Base-by-base conservation (phyloP, 2,329 filamentous ascomycete genomes). In the Sarocladium brachiariae region DNA sequence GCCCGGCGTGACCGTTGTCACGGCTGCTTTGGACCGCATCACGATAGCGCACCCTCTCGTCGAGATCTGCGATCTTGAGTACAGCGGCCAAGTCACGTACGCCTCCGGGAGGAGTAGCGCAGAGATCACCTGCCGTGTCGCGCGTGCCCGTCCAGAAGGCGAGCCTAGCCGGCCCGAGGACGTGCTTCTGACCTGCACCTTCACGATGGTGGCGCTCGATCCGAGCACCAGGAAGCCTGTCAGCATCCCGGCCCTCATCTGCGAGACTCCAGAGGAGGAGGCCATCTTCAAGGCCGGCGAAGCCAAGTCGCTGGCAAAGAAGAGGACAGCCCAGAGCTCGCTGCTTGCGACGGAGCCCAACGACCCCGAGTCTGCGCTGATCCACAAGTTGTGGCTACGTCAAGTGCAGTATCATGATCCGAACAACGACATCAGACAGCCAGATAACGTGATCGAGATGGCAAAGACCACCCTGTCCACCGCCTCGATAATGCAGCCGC, bases 11-110 rank as follows among this genome's bases (percentile, higher is more conserved):
- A 75, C 72, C 0, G 72, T 68, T 1, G 74, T 77, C 16, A 77
- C 74, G 2, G 74, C 74, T 0, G 74, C 73, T 1, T 57, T 77
- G 14, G 73, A 76, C 53, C 66, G 74, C 10, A 75, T 77, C 59
- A 73, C 68, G 7, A 72, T 90, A 57, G 78, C 86, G 45, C 79
- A 87, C 53, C 85, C 86, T 1, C 70, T 90, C 21, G 85, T 80
- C 33, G 85, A 89, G 59, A 88, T 91, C 50, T 89, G 86, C 56
- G 86, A 91, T 63, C 77, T 91, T 9, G 83, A 90, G 60, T 77
- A 89, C 34, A 87, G 83, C 38, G 74, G 74, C 3, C 71, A 72
- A 52, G 72, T 75, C 8, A 74, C 86, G 0, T 89, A 88, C 61
- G 84, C 86, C 0, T 85, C 86, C 1, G 86, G 86, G 0, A 70